Base-by-base conservation (phyloP, 352 stramenopile species). In the Phytophthora kernoviae region DNA sequence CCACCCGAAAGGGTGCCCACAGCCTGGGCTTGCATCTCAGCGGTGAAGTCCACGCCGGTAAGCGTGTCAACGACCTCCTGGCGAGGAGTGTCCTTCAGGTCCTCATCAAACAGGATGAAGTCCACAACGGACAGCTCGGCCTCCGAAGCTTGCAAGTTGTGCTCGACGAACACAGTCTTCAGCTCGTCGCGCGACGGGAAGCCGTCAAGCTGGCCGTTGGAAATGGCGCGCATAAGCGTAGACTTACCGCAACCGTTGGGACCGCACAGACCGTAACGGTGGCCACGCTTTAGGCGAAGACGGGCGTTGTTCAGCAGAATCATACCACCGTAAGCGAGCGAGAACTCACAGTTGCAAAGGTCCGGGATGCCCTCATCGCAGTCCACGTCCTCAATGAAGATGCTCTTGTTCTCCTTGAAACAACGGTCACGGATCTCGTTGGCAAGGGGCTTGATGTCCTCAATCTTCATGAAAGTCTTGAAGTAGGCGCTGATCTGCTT, bases 281-380 rank as follows among this genome's bases (percentile, higher is more conserved):
- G 87, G 17, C 91, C 91, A 77, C 92, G 89, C 74, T 94, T 94
- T 10, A 98, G 79, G 49, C 89, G 89, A 55, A 98, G 84, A 62
- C 93, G 89, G 5, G 91, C 91, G 70, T 94, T 93, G 73, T 96
- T 94, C 24, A 98, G 73, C 62, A 98, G 61, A 60, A 96, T 94
- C 78, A 96, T 96, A 74, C 92, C 91, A 86, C 88, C 90, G 73
- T 97, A 96, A 5, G 97, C 97, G 46, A 99, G 88, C 59, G 97
- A 99, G 79, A 99, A 99, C 72, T 98, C 93, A 70, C 97, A 99
- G 90, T 99, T 98, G 75, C 97, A 99, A 6, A 99, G 81, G 70
- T 99, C 94, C 36, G 98, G 96, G 51, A 97, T 94, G 77, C 96
- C 94, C 62, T 98, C 95, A 30, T 99, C 96, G 36, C 97, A 98